Base-by-base conservation (phyloP, 2,329 filamentous ascomycete genomes). In the Colletotrichum lindemuthianum region DNA sequence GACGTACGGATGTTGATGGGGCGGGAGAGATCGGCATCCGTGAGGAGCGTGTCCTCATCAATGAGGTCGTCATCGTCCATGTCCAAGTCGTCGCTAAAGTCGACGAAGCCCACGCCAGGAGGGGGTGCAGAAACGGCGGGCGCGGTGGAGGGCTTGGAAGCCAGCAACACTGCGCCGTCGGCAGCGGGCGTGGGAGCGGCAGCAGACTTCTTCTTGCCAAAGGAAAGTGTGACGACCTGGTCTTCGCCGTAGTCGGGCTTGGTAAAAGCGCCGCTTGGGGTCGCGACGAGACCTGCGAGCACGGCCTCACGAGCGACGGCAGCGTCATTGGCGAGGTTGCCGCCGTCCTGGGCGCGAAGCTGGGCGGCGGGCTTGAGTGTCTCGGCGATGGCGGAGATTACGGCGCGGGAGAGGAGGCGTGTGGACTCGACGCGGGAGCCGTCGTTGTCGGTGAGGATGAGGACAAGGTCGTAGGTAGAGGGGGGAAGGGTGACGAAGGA, bases 41-140 rank as follows among this genome's bases (percentile, higher is more conserved):
- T 92, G 70, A 99, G 82, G 37, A 99, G 82, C 9, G 88, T 89
- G 72, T 97, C 91, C 76, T 98, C 96, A 73, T 98, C 93, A 70
- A 99, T 96, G 58, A 97, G 79, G 59, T 96, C 94, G 68, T 96
- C 93, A 70, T 93, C 91, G 49, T 86, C 81, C 63, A 65, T 65
- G 66, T 86, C 85, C 57, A 86, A 73, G 73, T 80, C 64, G 60
- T 89, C 86, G 70, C 82, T 84, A 69, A 88, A 86, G 73, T 90
- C 87, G 34, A 91, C 85, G 68, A 90, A 90, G n/a, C 88, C 89
- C 8, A 92, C 86, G 16, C 86, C 87, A 33, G 81, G 78, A 13
- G 84, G 82, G 67, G 80, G 79, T 3, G 75, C 57, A 36, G 58
- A 58, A 39, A 68, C 66, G 51, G 82, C 79, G 13, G 86, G 83